Evolutionary conservation across 129 eudicot species (phyloP).

Genomic region (Helichrysum umbraculigerum): DNA sequence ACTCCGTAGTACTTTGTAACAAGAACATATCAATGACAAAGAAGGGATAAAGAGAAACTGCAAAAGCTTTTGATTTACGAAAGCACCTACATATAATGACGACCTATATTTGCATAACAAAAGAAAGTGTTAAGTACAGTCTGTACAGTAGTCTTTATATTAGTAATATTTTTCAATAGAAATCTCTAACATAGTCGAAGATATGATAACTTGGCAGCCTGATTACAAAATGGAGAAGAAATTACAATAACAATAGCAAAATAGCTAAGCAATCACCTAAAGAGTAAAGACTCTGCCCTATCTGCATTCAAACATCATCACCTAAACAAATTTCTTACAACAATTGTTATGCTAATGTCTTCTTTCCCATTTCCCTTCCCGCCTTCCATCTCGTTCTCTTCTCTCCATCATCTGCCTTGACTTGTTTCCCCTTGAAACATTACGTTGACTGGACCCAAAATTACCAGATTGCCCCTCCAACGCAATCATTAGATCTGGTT

Average conservation of each 20-base stretch:
- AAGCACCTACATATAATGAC: neutral
- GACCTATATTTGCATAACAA: neutral
- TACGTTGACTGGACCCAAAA: slow-evolving; percentile 64
- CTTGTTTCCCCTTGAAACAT: slow-evolving; percentile 68
- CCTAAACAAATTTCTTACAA: neutral
- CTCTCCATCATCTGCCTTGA: slow-evolving; percentile 83
- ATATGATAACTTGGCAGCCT: neutral
- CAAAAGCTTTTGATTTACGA: neutral
- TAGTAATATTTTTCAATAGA: neutral
- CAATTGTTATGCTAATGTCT: slow-evolving; percentile 52
- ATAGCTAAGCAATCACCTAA: neutral
- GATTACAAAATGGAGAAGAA: neutral
- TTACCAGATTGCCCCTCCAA: slow-evolving; percentile 68
- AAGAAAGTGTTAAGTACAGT: neutral
- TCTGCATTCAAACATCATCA: neutral
- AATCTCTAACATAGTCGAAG: neutral
- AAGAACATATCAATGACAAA: neutral
- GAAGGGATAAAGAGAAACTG: neutral
- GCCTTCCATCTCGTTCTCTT: slow-evolving; percentile 88
- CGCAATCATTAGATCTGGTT: slow-evolving; percentile 62
- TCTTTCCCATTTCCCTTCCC: slow-evolving; percentile 98
- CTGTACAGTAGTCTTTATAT: no score
- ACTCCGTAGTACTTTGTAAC: neutral
- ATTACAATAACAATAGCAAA: neutral
- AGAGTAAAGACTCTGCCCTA: slow-evolving; percentile 11